Percentiles rank a stretch among this genome's conserved stretches.
Conservation (phyloP, 495 filamentous ascomycete species). For the Penicillium taxi region DNA sequence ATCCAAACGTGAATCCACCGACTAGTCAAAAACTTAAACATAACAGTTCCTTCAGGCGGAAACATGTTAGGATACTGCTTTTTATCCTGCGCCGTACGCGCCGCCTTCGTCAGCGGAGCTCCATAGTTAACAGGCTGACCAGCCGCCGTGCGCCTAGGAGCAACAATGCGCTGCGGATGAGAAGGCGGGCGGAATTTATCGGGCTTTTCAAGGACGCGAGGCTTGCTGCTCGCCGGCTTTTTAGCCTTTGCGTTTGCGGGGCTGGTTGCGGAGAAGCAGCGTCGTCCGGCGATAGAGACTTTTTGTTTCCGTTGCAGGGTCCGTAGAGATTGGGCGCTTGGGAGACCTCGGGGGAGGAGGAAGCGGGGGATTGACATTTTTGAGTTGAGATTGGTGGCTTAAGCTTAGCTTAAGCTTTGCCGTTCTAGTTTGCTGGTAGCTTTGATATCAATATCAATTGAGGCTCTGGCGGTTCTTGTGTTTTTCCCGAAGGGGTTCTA, state of each 20-base stretch:
- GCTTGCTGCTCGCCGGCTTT: conserved; percentile 29
- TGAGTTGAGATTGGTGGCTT: no score
- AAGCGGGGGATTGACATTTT: conserved; percentile 24
- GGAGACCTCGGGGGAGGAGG: conserved; percentile 13
- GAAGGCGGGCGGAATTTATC: conserved; percentile 80
- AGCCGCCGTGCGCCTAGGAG: conserved; percentile 21
- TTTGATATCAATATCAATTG: no score
- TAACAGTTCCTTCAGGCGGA: conserved; percentile 63
- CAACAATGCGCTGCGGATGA: conserved; percentile 55
- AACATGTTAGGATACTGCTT: conserved; percentile 77
- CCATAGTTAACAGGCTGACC: conserved; percentile 54
- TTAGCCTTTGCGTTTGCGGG: conserved; percentile 6
- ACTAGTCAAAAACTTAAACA: conserved; percentile 67
- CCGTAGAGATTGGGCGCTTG: not conserved
- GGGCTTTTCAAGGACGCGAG: conserved; percentile 65
- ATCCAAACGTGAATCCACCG: conserved; percentile 69
- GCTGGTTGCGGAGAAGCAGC: conserved; percentile 22
- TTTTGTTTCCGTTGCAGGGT: conserved; percentile 4
- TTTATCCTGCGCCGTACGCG: conserved; percentile 51
- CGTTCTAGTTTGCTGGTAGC: no score
- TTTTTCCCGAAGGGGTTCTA: no score
- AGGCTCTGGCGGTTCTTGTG: no score
- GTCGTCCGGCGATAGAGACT: conserved; percentile 3
- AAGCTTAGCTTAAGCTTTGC: no score
- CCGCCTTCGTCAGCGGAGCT: conserved; percentile 48